A percentile compares a stretch with the other conserved stretches of the same genome.
Conservation (phyloP, 208 protist species). For the Sergeia podlipaevii region DNA sequence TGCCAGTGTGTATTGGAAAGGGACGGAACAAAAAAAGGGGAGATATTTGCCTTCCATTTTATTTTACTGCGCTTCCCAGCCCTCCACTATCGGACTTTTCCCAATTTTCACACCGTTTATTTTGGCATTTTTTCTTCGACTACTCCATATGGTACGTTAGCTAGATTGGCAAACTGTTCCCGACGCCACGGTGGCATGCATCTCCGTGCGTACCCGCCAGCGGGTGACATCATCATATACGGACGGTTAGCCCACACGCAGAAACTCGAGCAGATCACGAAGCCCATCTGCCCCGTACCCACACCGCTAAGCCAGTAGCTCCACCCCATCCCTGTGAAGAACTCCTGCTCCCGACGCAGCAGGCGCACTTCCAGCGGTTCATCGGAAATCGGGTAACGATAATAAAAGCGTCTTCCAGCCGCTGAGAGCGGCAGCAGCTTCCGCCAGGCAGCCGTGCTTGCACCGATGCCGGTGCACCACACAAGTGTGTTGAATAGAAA, state of each 20-base stretch:
- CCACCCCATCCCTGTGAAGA: constrained; percentile 83
- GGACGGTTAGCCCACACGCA: constrained; percentile 61
- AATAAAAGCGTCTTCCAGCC: constrained; percentile 57
- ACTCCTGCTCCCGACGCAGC: constrained; percentile 47
- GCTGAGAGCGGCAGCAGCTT: constrained; percentile 42
- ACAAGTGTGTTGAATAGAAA: constrained; percentile 55
- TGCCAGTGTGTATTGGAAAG: too few relatives aligned
- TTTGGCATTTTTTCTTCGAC: too few relatives aligned
- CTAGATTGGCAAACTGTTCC: constrained; percentile 50
- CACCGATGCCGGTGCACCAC: constrained; percentile 50
- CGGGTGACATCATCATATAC: constrained; percentile 83
- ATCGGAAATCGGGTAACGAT: constrained; percentile 71
- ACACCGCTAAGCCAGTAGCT: constrained; percentile 80
- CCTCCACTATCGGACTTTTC: too few relatives aligned
- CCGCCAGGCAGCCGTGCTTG: constrained; percentile 62
- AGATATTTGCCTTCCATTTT: too few relatives aligned
- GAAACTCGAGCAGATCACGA: constrained; percentile 62
- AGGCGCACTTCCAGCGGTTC: constrained; percentile 72
- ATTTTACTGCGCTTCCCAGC: too few relatives aligned
- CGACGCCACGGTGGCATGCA: constrained; percentile 84
- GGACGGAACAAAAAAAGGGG: too few relatives aligned
- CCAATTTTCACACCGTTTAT: neutral
- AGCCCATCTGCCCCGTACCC: constrained; percentile 58
- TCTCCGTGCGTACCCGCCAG: constrained; percentile 55
- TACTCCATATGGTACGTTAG: constrained; percentile 19